Evolutionary conservation across 352 stramenopile species (phyloP).

Genomic region (Pythium brachiatum): DNA sequence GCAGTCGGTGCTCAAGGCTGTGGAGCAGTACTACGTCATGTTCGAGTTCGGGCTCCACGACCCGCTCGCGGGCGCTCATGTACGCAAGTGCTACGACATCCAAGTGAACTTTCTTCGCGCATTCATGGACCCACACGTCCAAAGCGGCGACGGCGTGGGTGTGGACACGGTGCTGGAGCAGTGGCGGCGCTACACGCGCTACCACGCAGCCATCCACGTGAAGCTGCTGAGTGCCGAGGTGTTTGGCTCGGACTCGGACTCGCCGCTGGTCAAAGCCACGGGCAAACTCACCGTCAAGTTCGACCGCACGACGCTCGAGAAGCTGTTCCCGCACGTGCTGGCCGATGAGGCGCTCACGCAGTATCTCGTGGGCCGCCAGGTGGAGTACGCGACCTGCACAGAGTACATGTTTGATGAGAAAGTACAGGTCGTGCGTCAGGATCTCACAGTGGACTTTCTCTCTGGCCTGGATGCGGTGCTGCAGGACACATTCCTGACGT

Average conservation of each 20-base stretch:
- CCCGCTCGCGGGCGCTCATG: conserved; percentile 31
- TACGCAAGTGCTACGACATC: conserved; percentile 47
- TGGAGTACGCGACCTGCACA: conserved; percentile 54
- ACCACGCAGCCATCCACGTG: conserved; percentile 46
- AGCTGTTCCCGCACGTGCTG: conserved; percentile 66
- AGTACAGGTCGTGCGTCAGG: conserved; percentile 49
- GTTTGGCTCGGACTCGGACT: conserved; percentile 36
- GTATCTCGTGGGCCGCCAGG: conserved; percentile 44
- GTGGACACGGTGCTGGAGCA: conserved; percentile 48
- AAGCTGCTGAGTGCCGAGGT: conserved; percentile 35
- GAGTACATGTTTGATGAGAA: conserved; percentile 54
- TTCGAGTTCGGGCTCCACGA: conserved; percentile 58
- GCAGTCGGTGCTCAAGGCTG: conserved; percentile 44
- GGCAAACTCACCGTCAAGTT: conserved; percentile 42
- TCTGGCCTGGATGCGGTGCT: conserved; percentile 38
- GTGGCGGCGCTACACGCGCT: conserved; percentile 58
- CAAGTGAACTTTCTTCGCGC: conserved; percentile 47
- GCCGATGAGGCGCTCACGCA: conserved; percentile 53
- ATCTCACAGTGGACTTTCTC: conserved; percentile 58
- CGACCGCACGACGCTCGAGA: conserved; percentile 53
- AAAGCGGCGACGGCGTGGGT: conserved; percentile 37
- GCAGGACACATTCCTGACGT: conserved; percentile 21
- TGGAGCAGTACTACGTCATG: conserved; percentile 64
- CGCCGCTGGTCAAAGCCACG: conserved; percentile 50
- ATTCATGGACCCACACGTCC: conserved; percentile 49